Evolutionary conservation across 1,284 basidiomycete genomes (phyloP), one percentile per base, ranked within the genome.

Genomic region (Cutaneotrichosporon sp.): DNA sequence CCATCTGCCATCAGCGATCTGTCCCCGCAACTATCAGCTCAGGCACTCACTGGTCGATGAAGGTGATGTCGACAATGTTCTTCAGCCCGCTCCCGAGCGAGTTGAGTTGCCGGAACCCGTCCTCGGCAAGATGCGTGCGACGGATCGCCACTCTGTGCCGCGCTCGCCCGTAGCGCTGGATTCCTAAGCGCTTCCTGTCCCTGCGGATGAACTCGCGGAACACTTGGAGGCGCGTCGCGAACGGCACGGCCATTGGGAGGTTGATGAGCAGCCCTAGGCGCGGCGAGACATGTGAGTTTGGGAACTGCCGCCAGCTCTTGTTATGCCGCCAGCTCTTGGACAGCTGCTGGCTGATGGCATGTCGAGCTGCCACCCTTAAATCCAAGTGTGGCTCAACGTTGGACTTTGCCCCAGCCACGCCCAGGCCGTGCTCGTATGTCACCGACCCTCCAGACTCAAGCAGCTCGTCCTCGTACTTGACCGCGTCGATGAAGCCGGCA

Each of bases 221-320:
- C 55, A 98, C 93, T 52, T 88, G 85, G 8, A 98, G 90, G 22
- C 96, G 88, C 0, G 89, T 87, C 65, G 91, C 89, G 80, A 99
- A 99, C 0, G 95, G 96, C 64, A 99, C 91, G 14, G 93, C 88
- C 82, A 99, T 98, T 0, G 96, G 97, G 60, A 98, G 91, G 77
- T 97, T 95, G 82, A 97, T 93, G 59, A 99, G 86, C 32, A 98
- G 85, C 4, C 92, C 91, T 1, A 98, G 85, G 4, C 93, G 88
- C 0, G 95, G 96, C 7, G 90, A 90, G 56, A 89, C 73, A 18
- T 32, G 51, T 14, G 30, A 5, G 63, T 88, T 85, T 0, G 90
- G 87, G 52, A 91, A 78, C 69, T 91, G 87, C 9, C 89, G 88
- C 70, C 90, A 64, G 4, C 62, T 42, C 26, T 3, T 26, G 26